phyloP scores from a whole-genome alignment of 2,329 filamentous ascomycete genomes.

The Fusarium paranaense region DNA sequence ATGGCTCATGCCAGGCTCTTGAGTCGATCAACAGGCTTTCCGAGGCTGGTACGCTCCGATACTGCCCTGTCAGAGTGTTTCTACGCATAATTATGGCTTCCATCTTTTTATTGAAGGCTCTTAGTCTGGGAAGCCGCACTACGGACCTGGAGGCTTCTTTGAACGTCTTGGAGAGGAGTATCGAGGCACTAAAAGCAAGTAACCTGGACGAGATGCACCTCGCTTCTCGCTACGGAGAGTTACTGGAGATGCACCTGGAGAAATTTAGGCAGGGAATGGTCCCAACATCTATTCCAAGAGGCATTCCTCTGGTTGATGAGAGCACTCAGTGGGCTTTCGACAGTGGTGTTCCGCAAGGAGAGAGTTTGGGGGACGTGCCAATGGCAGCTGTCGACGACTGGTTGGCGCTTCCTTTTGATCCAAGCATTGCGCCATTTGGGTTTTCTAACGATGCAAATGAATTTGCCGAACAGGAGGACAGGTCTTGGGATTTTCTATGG shows the following conservation, averaged over 20 bases:
- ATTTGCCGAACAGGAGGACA: slow-evolving; percentile 7
- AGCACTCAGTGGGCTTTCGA: background rate
- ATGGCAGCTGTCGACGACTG: slow-evolving; percentile 5
- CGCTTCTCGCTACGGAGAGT: slow-evolving; percentile 23
- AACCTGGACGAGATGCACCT: slow-evolving; percentile 33
- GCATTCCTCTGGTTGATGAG: background rate
- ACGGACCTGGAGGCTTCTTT: slow-evolving; percentile 22
- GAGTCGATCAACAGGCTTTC: slow-evolving; percentile 61
- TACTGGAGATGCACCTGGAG: slow-evolving; percentile 21
- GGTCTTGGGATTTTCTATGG: slow-evolving; percentile 19
- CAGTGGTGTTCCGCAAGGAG: background rate
- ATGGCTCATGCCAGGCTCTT: slow-evolving; percentile 63
- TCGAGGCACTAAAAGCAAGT: slow-evolving; percentile 7
- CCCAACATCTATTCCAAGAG: slow-evolving; percentile 10
- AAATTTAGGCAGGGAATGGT: slow-evolving; percentile 21
- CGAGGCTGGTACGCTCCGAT: slow-evolving; percentile 59
- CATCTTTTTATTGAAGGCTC: slow-evolving; percentile 62
- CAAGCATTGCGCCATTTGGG: slow-evolving; percentile 10
- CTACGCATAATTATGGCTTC: slow-evolving; percentile 65
- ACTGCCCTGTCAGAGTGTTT: slow-evolving; percentile 65
- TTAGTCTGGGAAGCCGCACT: slow-evolving; percentile 20
- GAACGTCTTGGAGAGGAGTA: slow-evolving; percentile 10
- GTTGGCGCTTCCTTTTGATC: slow-evolving; percentile 4
- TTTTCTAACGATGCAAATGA: slow-evolving; percentile 2
- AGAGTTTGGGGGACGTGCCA: background rate